These are phyloP conservation scores for Clonostachys rhizophaga DNA, from an alignment of 2,329 filamentous ascomycete genomes.

Conservation along the genomic window DNA sequence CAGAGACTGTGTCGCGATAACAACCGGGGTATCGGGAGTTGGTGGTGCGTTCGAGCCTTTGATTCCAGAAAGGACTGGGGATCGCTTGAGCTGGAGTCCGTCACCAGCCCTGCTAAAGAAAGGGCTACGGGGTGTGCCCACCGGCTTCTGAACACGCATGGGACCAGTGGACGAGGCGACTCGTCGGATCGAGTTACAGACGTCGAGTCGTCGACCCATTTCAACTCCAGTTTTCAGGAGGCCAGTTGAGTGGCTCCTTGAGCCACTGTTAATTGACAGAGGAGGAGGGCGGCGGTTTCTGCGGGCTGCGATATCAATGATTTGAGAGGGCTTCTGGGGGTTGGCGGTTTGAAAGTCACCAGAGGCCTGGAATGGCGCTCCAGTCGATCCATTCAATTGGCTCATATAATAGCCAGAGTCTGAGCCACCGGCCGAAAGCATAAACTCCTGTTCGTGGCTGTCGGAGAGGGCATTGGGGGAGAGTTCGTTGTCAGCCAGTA, in stretches of 20 bases:
- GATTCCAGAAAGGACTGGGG: conserved; percentile 31
- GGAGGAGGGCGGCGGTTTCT: conserved; percentile 39
- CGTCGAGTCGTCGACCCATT: conserved; percentile 35
- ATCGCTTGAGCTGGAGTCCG: conserved; percentile 34
- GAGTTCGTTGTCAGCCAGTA: too few species aligned
- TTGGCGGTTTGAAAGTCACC: not conserved
- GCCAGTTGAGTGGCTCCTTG: conserved; percentile 34
- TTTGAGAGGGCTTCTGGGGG: conserved; percentile 26
- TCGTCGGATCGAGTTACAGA: conserved; percentile 44
- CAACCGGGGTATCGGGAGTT: conserved; percentile 42
- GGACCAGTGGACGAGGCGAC: conserved; percentile 46
- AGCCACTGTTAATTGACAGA: conserved; percentile 32
- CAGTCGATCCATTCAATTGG: not conserved
- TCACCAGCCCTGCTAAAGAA: conserved; percentile 40
- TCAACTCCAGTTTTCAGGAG: conserved; percentile 44
- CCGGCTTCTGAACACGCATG: conserved; percentile 23
- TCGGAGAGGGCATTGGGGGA: not conserved
- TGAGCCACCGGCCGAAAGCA: not conserved
- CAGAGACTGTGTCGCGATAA: conserved; percentile 26
- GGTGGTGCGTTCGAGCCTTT: conserved; percentile 38
- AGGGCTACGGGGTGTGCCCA: conserved; percentile 24
- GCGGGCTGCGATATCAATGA: conserved; percentile 48
- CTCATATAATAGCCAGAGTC: not conserved
- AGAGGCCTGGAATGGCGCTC: not conserved
- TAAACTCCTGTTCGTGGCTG: not conserved